phyloP scores from a whole-genome alignment of 1,284 basidiomycete species.

The Irpex sp. region DNA sequence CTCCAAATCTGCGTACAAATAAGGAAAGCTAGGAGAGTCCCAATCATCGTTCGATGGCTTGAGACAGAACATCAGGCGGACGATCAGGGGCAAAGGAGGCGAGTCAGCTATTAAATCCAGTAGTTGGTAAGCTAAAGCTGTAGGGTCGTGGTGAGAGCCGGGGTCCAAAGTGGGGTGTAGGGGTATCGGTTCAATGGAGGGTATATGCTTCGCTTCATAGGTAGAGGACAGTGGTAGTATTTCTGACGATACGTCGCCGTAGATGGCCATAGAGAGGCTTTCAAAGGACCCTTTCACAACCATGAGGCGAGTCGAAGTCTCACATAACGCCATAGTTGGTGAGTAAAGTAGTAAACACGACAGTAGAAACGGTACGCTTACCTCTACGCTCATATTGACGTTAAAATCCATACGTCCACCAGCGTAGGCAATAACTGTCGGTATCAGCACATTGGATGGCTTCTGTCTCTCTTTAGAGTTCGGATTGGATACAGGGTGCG shows the following conservation, averaged over 20 bases:
- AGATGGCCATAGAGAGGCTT: constrained; percentile 64
- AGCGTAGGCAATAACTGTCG: constrained; percentile 66
- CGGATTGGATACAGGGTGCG: constrained; percentile 38
- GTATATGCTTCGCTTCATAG: constrained; percentile 36
- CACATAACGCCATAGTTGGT: not conserved
- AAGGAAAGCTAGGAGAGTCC: constrained; percentile 70
- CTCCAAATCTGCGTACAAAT: constrained; percentile 54
- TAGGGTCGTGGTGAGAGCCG: constrained; percentile 57
- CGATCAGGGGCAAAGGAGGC: constrained; percentile 57
- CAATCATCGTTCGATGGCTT: constrained; percentile 73
- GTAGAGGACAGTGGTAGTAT: constrained; percentile 16
- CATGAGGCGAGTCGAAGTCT: constrained; percentile 77
- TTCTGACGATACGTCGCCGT: constrained; percentile 51
- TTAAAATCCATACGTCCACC: constrained; percentile 63
- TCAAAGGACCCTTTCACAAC: constrained; percentile 71
- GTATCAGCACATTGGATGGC: constrained; percentile 67
- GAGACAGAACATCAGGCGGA: constrained; percentile 70
- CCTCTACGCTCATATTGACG: constrained; percentile 69
- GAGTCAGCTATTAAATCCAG: constrained; percentile 56
- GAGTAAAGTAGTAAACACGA: too few relatives aligned
- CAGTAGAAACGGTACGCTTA: constrained; percentile 24
- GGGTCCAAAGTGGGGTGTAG: constrained; percentile 53
- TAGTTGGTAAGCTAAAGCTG: constrained; percentile 53
- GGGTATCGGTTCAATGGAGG: constrained; percentile 34
- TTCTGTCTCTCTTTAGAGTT: constrained; percentile 55